Evolutionary conservation across 2,329 filamentous ascomycete genomes (phyloP).

Genomic region (Diaporthe humulicola): DNA sequence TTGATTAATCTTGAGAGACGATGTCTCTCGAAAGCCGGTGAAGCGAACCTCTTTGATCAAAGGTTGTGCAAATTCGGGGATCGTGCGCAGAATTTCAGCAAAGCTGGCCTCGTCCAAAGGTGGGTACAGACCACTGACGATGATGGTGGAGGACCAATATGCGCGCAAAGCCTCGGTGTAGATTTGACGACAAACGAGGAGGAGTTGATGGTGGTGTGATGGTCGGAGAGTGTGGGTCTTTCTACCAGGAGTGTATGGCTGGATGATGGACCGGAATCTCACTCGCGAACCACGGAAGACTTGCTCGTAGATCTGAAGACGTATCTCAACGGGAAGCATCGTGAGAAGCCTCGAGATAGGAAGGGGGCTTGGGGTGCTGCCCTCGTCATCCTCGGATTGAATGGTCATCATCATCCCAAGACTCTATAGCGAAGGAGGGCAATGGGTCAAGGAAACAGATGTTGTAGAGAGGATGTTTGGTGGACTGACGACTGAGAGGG

Average conservation of each 20-base stretch:
- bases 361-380: no score
- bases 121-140: neutral
- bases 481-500: no score
- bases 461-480: no score
- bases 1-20: neutral
- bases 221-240: neutral
- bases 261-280: no score
- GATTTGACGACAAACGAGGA: neutral
- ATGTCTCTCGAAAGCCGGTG: neutral
- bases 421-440: no score
- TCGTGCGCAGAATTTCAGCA: neutral
- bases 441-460: no score
- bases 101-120: neutral
- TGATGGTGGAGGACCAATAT: neutral
- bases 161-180: neutral
- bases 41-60: neutral
- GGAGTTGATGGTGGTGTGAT: neutral
- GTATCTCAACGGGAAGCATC: no score
- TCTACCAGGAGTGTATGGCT: fast-evolving
- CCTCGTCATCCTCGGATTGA: no score
- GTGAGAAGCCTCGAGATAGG: no score
- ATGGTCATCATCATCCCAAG: no score
- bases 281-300: neutral
- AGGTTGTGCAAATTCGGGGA: neutral
- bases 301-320: neutral